Percentiles rank a stretch among this genome's conserved stretches.
These are phyloP conservation scores for Diaporthe citrichinensis DNA, from an alignment of 2,329 filamentous ascomycete species.

Conservation along the genomic window DNA sequence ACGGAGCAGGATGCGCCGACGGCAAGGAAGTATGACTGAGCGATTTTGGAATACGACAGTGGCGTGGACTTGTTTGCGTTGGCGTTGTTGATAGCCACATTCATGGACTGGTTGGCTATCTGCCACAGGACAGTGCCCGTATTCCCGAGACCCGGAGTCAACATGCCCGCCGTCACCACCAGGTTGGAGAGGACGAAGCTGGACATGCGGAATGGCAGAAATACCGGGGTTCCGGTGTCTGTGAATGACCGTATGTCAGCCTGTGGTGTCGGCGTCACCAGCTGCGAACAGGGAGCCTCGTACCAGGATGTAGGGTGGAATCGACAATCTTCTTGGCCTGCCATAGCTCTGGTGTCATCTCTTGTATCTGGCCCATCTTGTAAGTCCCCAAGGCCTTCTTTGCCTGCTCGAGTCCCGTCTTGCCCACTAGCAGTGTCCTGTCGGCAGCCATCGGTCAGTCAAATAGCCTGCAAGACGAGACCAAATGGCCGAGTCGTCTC, in stretches of 20 bases:
- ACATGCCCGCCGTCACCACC: constrained; percentile 96
- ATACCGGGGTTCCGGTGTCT: constrained; percentile 94
- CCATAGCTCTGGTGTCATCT: constrained; percentile 95
- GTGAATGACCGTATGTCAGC: constrained; percentile 33
- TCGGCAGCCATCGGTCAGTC: neutral
- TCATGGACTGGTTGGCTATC: constrained; percentile 95
- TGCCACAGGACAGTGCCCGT: constrained; percentile 94
- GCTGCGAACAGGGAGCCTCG: constrained; percentile 44
- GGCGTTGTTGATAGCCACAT: constrained; percentile 97
- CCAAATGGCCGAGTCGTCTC: neutral
- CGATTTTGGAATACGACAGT: constrained; percentile 82
- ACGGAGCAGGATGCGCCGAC: constrained; percentile 95
- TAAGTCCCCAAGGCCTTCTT: constrained; percentile 87
- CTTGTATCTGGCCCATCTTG: constrained; percentile 83
- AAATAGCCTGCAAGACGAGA: neutral
- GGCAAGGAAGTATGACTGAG: constrained; percentile 91
- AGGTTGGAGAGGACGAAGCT: constrained; percentile 94
- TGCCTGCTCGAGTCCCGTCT: constrained; percentile 84
- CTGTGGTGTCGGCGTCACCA: constrained; percentile 23
- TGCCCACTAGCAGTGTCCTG: constrained; percentile 89
- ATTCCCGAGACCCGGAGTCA: constrained; percentile 88
- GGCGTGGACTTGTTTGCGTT: constrained; percentile 99
- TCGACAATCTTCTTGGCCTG: constrained; percentile 97
- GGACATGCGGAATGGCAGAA: constrained; percentile 98
- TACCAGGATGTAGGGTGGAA: constrained; percentile 95